Evolutionary conservation across 2,329 filamentous ascomycete species (phyloP), one percentile per base, ranked within the genome.

Genomic region (Alternaria dauci): DNA sequence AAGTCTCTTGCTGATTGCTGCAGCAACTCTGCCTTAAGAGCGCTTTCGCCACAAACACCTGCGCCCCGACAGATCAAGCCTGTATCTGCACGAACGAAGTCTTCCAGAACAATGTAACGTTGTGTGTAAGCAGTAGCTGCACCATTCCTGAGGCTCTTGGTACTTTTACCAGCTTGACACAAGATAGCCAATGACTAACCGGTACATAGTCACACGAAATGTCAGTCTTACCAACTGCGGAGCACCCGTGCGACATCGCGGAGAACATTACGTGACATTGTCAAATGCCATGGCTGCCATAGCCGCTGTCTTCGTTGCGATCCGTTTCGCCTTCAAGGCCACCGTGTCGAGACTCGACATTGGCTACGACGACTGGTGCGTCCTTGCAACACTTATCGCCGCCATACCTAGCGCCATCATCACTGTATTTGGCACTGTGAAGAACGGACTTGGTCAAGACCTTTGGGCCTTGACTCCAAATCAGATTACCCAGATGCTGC

Each of bases 371-470:
- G 81, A 82, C 59, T 77, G 71, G 58, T 64, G 67, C 51, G 68
- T 78, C 8, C 51, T 76, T 5, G 52, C 67, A 16, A 71, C 71
- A 4, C 47, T 71, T 32, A 52, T 74, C 14, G 42, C 62, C 5
- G 66, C 70, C 8, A 55, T 68, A 11, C 71, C 75, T 5, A 72
- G 67, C 38, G 71, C 74, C 18, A 61, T 76, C 28, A 63, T 76
- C 25, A 75, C 64, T 8, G 67, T 71, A 8, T 62, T 59, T 26
- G 71, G 71, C 8, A 71, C 67, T 23, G 56, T 67, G 9, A 63
- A 63, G 43, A 66, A 72, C 34, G 85, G 85, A 1, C 73, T 86
- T 7, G 84, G 85, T 1, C 79, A 72, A 25, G 84, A 87, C 53
- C 78, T 86, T 28, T 87, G 85, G 85, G 82, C 82, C 0, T 62